Evolutionary conservation across 768 basidiomycete species (phyloP).

Genomic region (Cyclocybe aegerita): DNA sequence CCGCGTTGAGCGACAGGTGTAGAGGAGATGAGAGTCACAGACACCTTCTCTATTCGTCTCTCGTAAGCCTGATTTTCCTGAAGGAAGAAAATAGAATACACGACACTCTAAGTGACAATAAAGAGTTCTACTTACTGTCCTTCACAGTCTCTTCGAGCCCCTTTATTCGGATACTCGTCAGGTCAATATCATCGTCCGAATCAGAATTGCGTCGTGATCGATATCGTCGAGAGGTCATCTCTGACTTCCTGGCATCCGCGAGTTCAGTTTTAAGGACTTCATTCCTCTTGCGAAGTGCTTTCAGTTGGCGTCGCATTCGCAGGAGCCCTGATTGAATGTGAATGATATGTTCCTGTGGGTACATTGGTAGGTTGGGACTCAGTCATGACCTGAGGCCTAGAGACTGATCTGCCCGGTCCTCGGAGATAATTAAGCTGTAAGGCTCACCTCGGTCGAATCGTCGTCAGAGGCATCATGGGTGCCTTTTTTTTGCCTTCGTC

Average conservation of each 20-base stretch:
- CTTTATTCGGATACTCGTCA: background rate
- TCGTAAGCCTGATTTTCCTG: conserved; percentile 20
- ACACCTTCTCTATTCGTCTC: conserved; percentile 24
- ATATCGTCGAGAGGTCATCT: background rate
- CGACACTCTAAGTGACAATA: background rate
- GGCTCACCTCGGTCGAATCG: too few species aligned
- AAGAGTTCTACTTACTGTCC: conserved; percentile 10
- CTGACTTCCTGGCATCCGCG: background rate
- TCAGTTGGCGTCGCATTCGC: too few species aligned
- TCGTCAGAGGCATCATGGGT: too few species aligned
- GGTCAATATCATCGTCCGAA: conserved; percentile 1
- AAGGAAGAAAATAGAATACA: background rate
- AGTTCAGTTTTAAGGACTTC: background rate
- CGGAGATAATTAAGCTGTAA: too few species aligned
- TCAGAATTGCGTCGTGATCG: background rate
- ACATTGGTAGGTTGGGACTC: too few species aligned
- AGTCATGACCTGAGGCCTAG: too few species aligned
- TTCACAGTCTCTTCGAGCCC: conserved; percentile 14
- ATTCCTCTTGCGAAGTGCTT: background rate
- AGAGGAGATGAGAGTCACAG: background rate
- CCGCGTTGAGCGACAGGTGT: background rate
- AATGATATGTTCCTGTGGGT: too few species aligned
- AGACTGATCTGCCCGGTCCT: too few species aligned
- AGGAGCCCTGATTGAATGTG: too few species aligned
- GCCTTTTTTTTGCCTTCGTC: too few species aligned